Evolutionary conservation across 192 early-diverging fungal genomes (phyloP).

Genomic region (Mortierella claussenii): DNA sequence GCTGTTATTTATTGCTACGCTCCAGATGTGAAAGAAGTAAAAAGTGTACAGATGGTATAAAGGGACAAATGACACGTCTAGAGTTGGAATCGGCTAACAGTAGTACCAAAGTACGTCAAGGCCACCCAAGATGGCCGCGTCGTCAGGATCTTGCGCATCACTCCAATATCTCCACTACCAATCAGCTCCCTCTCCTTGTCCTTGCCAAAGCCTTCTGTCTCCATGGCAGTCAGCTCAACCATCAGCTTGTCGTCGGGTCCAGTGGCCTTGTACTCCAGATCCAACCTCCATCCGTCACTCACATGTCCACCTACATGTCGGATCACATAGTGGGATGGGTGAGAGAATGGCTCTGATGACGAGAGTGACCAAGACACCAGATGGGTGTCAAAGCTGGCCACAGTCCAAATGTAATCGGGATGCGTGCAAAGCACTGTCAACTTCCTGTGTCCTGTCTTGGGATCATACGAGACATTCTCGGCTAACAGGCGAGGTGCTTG

Average conservation of each 20-base stretch:
- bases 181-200: constrained; percentile 56
- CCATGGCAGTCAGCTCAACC: constrained; percentile 63
- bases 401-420: constrained; percentile 70
- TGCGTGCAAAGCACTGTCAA: constrained; percentile 59
- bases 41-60: too few species aligned
- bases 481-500: constrained; percentile 53
- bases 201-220: constrained; percentile 59
- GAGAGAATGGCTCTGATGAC: constrained; percentile 51
- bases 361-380: constrained; percentile 68
- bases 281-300: constrained; percentile 59
- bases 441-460: constrained; percentile 56
- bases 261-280: constrained; percentile 52
- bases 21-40: too few species aligned
- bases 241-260: constrained; percentile 56
- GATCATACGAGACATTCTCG: constrained; percentile 59
- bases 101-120: constrained; percentile 45
- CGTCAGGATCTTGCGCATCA: constrained; percentile 45
- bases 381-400: constrained; percentile 71
- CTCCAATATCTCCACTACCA: constrained; percentile 55
- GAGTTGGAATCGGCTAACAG: constrained; percentile 33
- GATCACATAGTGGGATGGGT: constrained; percentile 58
- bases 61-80: too few species aligned
- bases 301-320: constrained; percentile 63
- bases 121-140: constrained; percentile 37
- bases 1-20: too few species aligned